Evolutionary conservation across 306 rosid species (phyloP).

Genomic region (Fragaria iinumae): DNA sequence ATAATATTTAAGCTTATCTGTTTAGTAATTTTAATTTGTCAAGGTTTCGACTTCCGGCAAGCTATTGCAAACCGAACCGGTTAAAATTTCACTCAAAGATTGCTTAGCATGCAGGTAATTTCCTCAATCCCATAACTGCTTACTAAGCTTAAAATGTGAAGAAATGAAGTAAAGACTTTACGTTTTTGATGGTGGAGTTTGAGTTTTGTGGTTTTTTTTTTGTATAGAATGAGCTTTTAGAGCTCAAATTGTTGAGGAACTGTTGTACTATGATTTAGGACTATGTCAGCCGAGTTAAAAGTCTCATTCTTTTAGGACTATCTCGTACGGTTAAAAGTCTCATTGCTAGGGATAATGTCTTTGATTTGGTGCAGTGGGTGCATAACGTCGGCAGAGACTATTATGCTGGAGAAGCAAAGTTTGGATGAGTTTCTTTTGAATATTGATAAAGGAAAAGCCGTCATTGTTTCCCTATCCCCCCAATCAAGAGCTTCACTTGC

Average conservation of each 20-base stretch:
- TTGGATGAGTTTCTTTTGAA: conserved; percentile 83
- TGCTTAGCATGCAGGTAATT: conserved; percentile 95
- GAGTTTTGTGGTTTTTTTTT: not conserved
- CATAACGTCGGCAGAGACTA: conserved; percentile 90
- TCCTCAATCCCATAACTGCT: no score
- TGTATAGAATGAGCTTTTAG: not conserved
- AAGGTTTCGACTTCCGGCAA: conserved; percentile 59
- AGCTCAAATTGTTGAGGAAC: not conserved
- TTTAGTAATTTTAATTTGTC: conserved; percentile 6
- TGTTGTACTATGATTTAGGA: not conserved
- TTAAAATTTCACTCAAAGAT: conserved; percentile 90
- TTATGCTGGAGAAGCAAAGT: conserved; percentile 97
- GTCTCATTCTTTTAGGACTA: no score
- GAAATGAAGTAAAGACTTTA: not conserved
- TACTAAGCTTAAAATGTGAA: no score
- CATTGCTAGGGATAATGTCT: not conserved
- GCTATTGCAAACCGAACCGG: conserved; percentile 72
- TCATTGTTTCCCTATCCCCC: conserved; percentile 81
- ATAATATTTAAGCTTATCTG: not conserved
- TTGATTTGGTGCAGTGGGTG: conserved; percentile 68
- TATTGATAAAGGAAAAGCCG: conserved; percentile 58
- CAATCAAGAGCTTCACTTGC: conserved; percentile 96
- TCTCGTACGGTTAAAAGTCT: not conserved
- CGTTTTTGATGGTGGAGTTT: not conserved
- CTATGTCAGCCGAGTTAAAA: not conserved